Evolutionary conservation across 1,139 yeast genomes (phyloP).

Genomic region (Diutina catenulata): DNA sequence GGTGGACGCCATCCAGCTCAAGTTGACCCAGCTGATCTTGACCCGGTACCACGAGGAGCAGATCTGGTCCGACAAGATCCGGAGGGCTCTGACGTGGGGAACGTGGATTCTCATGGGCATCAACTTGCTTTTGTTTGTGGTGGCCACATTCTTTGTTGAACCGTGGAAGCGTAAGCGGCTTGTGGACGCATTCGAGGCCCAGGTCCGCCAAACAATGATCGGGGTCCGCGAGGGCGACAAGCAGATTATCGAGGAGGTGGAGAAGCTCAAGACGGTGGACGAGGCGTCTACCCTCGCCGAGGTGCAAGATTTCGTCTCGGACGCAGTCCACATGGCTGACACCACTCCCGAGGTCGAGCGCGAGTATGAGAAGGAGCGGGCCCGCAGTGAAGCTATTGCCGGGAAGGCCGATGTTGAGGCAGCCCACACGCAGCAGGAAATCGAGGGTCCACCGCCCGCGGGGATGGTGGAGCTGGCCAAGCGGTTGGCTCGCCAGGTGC

Average conservation of each 20-base stretch:
- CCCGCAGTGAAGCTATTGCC: not conserved
- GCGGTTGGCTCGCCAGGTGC: not conserved
- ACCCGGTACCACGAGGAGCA: conserved; percentile 95
- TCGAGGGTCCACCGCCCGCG: not conserved
- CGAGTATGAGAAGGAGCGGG: not conserved
- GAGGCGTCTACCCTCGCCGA: not conserved
- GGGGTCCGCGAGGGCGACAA: not conserved
- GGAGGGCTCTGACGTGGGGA: conserved; percentile 95
- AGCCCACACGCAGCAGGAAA: not conserved
- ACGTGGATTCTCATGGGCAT: conserved; percentile 86
- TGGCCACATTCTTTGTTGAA: conserved; percentile 81
- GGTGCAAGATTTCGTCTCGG: conserved; percentile 1
- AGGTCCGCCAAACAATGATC: conserved; percentile 33
- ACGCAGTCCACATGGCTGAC: not conserved
- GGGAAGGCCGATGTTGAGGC: not conserved
- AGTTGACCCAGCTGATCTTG: conserved; percentile 64
- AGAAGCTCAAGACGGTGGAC: not conserved
- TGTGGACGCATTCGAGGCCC: conserved; percentile 74
- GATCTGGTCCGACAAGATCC: conserved; percentile 93
- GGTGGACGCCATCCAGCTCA: conserved; percentile 62
- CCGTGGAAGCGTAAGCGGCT: conserved; percentile 85
- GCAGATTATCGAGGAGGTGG: not conserved
- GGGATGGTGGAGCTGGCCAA: not conserved
- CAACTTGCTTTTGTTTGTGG: conserved; percentile 62
- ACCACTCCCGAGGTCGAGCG: conserved; percentile 2